Base-by-base conservation (phyloP, 352 stramenopile species). In the Phytophthora megakarya region DNA sequence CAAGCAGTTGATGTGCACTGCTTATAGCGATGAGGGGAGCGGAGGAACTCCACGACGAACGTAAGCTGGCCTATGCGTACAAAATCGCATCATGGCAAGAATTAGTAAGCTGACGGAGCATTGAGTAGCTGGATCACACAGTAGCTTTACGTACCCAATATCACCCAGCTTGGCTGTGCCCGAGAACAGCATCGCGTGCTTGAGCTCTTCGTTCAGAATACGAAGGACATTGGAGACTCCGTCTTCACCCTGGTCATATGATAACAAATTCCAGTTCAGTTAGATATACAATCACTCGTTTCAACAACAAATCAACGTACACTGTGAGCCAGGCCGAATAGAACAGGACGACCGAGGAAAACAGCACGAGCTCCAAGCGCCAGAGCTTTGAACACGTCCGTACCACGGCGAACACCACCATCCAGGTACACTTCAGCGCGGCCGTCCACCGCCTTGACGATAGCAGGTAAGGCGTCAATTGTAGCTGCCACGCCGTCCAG, bases 361-460 rank as follows among this genome's bases (percentile, higher is more conserved):
- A 99, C 97, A 1, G 96, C 96, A 46, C 89, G 93, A 23, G 97
- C 97, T 33, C 95, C 95, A 37, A 98, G 75, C 3, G 94, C 95
- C 16, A 98, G 70, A 35, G 66, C 66, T 78, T 98, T 98, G 70
- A 98, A 97, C 38, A 96, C 90, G 68, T 99, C 97, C 3, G 95
- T 98, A 33, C 96, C 97, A 56, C 96, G 90, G 63, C 95, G 87
- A 42, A 99, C 76, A 18, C 97, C 97, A 25, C 95, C 91, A 62
- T 99, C 97, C 37, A 99, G 43, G 52, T 98, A 96, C 37, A 99
- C 87, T 58, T 98, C 90, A 1, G 80, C 84, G 25, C 87, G 72
- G 18, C 78, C 73, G 63, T 92, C 70, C 5, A 98, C 89, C 0
- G 92, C 93, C 18, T 74, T 64, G 1, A 97, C 88, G 39, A 98